phyloP scores from a whole-genome alignment of 768 basidiomycete species.

The Suillus ampliporus region DNA sequence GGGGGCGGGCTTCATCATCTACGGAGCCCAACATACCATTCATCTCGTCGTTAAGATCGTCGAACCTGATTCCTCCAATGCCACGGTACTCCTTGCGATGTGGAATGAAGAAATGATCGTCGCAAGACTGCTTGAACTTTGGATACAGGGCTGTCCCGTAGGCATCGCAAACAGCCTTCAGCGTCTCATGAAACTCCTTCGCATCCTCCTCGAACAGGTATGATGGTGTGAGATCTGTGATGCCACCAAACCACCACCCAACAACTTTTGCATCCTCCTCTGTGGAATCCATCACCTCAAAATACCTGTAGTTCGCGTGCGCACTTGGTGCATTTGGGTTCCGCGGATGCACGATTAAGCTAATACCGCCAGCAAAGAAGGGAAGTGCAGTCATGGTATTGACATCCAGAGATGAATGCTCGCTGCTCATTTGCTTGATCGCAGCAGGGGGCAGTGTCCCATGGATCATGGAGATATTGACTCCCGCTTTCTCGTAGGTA shows the following conservation, averaged over 20 bases:
- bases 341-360: conserved; percentile 28
- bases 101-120: conserved; percentile 58
- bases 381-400: conserved; percentile 18
- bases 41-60: conserved; percentile 48
- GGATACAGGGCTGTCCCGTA: conserved; percentile 49
- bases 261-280: conserved; percentile 19
- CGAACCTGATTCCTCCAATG: conserved; percentile 61
- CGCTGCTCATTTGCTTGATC: conserved; percentile 27
- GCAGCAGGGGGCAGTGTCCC: conserved; percentile 26
- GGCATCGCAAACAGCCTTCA: conserved; percentile 49
- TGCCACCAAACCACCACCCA: conserved; percentile 34
- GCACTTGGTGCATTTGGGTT: conserved; percentile 26
- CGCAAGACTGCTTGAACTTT: conserved; percentile 57
- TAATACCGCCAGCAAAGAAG: conserved; percentile 25
- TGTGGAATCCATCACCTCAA: conserved; percentile 25
- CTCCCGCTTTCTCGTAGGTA: conserved; percentile 28
- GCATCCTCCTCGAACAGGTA: conserved; percentile 55
- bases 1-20: conserved; percentile 16
- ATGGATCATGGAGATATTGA: conserved; percentile 27
- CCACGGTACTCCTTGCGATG: conserved; percentile 58
- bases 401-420: conserved; percentile 22
- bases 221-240: conserved; percentile 53
- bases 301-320: conserved; percentile 35
- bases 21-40: conserved; percentile 28
- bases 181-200: conserved; percentile 50